Percentiles rank a stretch among this genome's conserved stretches.
phyloP scores from a whole-genome alignment of 352 stramenopile genomes.

The Salisapilia sapeloensis region DNA sequence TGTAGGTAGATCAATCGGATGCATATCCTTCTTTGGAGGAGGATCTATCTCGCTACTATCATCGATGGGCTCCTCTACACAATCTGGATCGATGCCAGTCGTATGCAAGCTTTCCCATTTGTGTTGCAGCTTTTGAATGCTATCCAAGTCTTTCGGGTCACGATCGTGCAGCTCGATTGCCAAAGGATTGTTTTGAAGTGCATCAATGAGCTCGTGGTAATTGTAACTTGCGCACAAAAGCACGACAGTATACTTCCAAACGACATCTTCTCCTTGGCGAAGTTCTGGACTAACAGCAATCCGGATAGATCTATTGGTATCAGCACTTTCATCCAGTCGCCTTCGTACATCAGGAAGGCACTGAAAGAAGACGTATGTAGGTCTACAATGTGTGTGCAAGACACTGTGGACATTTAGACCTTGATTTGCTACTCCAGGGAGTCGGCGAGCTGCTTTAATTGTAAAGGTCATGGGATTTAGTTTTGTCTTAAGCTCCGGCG shows the following conservation, averaged over 20 bases:
- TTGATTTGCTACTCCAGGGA: conserved; percentile 26
- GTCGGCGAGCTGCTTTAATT: conserved; percentile 13
- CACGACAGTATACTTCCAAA: conserved; percentile 33
- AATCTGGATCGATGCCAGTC: conserved; percentile 12
- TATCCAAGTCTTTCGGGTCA: conserved; percentile 22
- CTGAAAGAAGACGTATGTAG: conserved; percentile 30
- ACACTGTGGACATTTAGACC: conserved; percentile 3
- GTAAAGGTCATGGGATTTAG: conserved; percentile 59
- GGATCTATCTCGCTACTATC: too few relatives aligned
- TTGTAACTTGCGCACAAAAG: conserved; percentile 29
- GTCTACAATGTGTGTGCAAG: conserved; percentile 32
- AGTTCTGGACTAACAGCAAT: conserved; percentile 2
- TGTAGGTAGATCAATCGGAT: conserved; percentile 20
- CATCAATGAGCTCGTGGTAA: conserved; percentile 19
- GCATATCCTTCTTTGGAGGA: too few relatives aligned
- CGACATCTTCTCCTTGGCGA: conserved; percentile 4
- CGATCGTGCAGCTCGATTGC: conserved; percentile 50
- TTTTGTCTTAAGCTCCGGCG: conserved; percentile 11
- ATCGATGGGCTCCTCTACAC: neutral
- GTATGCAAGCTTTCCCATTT: conserved; percentile 48
- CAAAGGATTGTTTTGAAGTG: conserved; percentile 16
- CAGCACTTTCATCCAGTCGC: neutral
- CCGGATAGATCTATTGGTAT: conserved; percentile 3
- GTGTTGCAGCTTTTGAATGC: conserved; percentile 13
- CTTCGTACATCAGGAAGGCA: conserved; percentile 26